These are phyloP conservation scores for Pelargonium fulgidum DNA, from an alignment of 441 rosid species.

Conservation along the genomic window DNA sequence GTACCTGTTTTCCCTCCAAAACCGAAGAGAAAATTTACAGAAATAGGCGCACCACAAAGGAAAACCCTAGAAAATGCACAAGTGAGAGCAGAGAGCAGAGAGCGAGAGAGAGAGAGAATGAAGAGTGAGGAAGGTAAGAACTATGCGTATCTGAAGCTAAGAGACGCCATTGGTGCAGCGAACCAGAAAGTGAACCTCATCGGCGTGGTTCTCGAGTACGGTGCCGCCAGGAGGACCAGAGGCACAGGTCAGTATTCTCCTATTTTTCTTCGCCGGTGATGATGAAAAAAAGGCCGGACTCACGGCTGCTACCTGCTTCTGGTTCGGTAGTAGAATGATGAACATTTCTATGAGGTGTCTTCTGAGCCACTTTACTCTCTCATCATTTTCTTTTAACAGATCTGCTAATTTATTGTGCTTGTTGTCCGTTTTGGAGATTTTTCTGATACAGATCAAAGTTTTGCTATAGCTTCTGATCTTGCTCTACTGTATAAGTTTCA, in stretches of 20 bases:
- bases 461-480: too few relatives aligned
- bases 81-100: background rate
- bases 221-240: slow-evolving; percentile 30
- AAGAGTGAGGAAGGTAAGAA: slow-evolving; percentile 37
- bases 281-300: slow-evolving; percentile 64
- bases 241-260: slow-evolving; percentile 37
- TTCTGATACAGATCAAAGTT: too few relatives aligned
- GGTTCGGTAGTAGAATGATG: slow-evolving; percentile 44
- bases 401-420: too few relatives aligned
- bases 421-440: too few relatives aligned
- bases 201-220: slow-evolving; percentile 40
- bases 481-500: too few relatives aligned
- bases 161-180: slow-evolving; percentile 36
- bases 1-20: too few relatives aligned
- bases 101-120: slow-evolving; percentile 6
- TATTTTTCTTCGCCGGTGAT: slow-evolving; percentile 25
- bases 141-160: slow-evolving; percentile 35
- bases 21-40: too few relatives aligned
- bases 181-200: slow-evolving; percentile 44
- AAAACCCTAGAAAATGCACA: too few relatives aligned
- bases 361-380: too few relatives aligned
- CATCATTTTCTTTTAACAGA: too few relatives aligned
- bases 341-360: slow-evolving; percentile 5
- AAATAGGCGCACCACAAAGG: too few relatives aligned
- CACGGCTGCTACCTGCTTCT: slow-evolving; percentile 39